Conservation (phyloP, 1,139 yeast species). For the Yamadazyma songkhlaensis region DNA sequence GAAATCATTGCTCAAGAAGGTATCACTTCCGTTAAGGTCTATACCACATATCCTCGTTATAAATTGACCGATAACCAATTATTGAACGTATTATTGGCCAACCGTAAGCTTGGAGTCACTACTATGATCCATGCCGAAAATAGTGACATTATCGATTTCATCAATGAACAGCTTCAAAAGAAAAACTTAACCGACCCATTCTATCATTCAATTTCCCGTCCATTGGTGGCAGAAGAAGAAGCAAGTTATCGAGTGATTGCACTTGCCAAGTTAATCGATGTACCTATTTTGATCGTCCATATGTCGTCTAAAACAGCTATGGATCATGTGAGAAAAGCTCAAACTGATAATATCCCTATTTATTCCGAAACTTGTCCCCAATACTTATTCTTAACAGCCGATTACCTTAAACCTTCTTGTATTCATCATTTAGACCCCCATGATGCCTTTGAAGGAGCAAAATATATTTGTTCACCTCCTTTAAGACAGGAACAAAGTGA, state of each 20-base stretch:
- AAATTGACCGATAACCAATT: constrained; percentile 38
- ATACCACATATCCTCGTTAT: constrained; percentile 44
- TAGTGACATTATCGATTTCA: constrained; percentile 41
- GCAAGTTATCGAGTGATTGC: constrained; percentile 48
- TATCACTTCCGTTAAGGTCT: constrained; percentile 43
- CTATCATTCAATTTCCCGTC: constrained; percentile 45
- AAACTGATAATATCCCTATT: constrained; percentile 34
- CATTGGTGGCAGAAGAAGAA: constrained; percentile 45
- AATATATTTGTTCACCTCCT: constrained; percentile 49
- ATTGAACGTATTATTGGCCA: constrained; percentile 34
- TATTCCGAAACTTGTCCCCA: constrained; percentile 52
- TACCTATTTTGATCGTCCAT: constrained; percentile 46
- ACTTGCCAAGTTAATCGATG: constrained; percentile 36
- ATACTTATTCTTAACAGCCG: constrained; percentile 39
- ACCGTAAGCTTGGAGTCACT: constrained; percentile 37
- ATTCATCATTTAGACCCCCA: constrained; percentile 22
- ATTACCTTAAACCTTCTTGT: constrained; percentile 25
- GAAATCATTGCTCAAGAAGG: constrained; percentile 19
- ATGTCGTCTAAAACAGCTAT: constrained; percentile 44
- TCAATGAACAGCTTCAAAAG: constrained; percentile 34
- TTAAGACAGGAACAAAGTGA: constrained; percentile 34
- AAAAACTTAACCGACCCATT: constrained; percentile 36
- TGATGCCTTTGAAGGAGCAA: constrained; percentile 41
- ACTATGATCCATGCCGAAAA: constrained; percentile 52
- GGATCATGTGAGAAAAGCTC: constrained; percentile 38